Evolutionary conservation across 495 filamentous ascomycete genomes (phyloP).

Genomic region (Sordaria brevicollis): DNA sequence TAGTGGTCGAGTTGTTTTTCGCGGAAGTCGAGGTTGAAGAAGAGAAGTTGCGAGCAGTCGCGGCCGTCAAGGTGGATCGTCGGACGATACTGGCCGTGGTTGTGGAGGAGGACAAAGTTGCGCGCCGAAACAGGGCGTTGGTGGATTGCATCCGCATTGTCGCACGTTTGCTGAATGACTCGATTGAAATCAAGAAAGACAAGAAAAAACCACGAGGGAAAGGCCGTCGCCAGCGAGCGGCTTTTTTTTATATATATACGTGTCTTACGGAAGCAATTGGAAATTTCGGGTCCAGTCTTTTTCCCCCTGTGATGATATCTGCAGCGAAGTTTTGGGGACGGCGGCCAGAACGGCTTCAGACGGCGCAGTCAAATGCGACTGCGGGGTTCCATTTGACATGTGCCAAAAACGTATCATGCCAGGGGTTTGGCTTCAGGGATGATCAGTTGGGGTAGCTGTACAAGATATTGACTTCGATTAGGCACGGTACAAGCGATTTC

Average conservation of each 20-base stretch:
- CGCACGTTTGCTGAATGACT: background rate
- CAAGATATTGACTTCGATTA: background rate
- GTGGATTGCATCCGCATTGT: slow-evolving; percentile 8
- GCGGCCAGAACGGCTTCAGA: background rate
- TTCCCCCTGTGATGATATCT: slow-evolving; percentile 37
- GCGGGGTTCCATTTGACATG: background rate
- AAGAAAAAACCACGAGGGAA: background rate
- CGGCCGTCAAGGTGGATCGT: slow-evolving; percentile 12
- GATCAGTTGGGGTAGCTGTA: background rate
- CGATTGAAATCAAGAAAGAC: background rate
- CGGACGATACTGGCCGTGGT: background rate
- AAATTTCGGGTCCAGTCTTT: background rate
- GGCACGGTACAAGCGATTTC: background rate
- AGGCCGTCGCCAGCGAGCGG: slow-evolving; percentile 5
- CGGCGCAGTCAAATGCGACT: background rate
- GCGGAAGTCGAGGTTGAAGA: background rate
- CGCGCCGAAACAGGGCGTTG: slow-evolving; percentile 18
- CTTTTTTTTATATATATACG: background rate
- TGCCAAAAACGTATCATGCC: background rate
- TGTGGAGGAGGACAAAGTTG: background rate
- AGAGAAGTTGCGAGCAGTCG: slow-evolving; percentile 18
- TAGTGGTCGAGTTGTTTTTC: background rate
- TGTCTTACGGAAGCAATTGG: slow-evolving; percentile 12
- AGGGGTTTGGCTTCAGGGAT: background rate
- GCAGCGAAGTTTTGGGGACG: slow-evolving; percentile 36